A percentile compares a stretch with the other conserved stretches of the same genome.
Conservation (phyloP, 495 filamentous ascomycete genomes). For the Bombardia bombarda region DNA sequence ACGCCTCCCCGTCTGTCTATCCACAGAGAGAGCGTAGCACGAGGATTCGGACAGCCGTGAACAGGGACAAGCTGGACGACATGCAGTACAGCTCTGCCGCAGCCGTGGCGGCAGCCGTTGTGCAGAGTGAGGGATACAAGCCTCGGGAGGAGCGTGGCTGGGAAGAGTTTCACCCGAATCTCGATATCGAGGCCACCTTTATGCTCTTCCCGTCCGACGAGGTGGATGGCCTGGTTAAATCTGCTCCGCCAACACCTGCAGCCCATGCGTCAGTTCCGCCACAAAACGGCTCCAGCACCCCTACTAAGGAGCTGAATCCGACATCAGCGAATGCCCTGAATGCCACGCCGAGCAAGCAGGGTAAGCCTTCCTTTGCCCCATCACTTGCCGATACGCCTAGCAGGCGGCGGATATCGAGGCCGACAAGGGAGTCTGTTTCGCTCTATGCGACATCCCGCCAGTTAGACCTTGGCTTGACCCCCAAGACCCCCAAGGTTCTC, state of each 20-base stretch:
- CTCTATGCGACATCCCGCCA: conserved; percentile 40
- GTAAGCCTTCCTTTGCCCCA: conserved; percentile 17
- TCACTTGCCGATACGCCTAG: conserved; percentile 29
- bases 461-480: conserved; percentile 26
- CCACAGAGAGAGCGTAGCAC: conserved; percentile 46
- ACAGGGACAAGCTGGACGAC: conserved; percentile 38
- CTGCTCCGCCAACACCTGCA: conserved; percentile 35
- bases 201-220: conserved; percentile 74
- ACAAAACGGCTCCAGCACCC: conserved; percentile 27
- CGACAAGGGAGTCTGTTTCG: conserved; percentile 38
- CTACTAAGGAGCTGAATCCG: conserved; percentile 24
- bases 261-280: conserved; percentile 17
- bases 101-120: conserved; percentile 73
- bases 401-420: conserved; percentile 38
- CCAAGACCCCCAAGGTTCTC: conserved; percentile 40
- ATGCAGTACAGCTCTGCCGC: conserved; percentile 70
- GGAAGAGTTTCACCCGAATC: conserved; percentile 93
- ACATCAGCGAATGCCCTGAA: conserved; percentile 6
- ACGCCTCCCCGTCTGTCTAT: conserved; percentile 32
- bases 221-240: conserved; percentile 59
- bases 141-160: conserved; percentile 92
- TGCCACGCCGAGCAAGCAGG: conserved; percentile 17
- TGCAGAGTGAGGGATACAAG: conserved; percentile 91
- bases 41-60: conserved; percentile 41
- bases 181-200: conserved; percentile 76